A percentile compares a stretch with the other conserved stretches of the same genome.
Evolutionary conservation across 2,329 filamentous ascomycete genomes (phyloP).

Genomic region (Phyllosticta ampelicida): DNA sequence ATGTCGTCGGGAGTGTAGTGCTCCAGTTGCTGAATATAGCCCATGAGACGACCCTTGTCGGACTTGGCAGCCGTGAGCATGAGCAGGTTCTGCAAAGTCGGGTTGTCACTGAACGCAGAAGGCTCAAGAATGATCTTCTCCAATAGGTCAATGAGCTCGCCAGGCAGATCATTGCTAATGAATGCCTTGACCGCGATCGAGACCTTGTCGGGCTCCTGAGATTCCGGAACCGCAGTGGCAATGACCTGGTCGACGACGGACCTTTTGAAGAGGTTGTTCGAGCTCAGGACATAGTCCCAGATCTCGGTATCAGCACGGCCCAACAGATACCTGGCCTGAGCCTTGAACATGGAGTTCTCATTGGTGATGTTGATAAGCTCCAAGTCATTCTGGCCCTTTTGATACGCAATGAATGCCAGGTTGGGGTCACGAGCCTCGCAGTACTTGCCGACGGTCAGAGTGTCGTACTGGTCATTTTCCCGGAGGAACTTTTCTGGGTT

Average conservation of each 20-base stretch:
- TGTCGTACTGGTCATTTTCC: slow-evolving; percentile 95
- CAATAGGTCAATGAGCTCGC: slow-evolving; percentile 89
- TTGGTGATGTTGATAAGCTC: slow-evolving; percentile 97
- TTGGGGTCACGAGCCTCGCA: slow-evolving; percentile 98
- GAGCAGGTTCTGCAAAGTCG: slow-evolving; percentile 88
- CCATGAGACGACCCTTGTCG: slow-evolving; percentile 88
- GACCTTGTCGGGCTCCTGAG: slow-evolving; percentile 85
- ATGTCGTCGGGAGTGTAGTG: slow-evolving; percentile 89
- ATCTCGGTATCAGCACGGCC: slow-evolving; percentile 83
- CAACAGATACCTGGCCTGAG: slow-evolving; percentile 89
- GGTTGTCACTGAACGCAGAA: slow-evolving; percentile 96
- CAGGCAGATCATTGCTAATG: slow-evolving; percentile 79
- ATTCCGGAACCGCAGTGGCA: slow-evolving; percentile 87
- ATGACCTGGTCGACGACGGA: slow-evolving; percentile 95
- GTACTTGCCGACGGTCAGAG: slow-evolving; percentile 87
- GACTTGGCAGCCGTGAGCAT: slow-evolving; percentile 96
- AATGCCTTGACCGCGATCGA: slow-evolving; percentile 90
- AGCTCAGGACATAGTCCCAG: slow-evolving; percentile 88
- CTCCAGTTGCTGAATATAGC: slow-evolving; percentile 87
- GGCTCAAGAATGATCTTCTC: slow-evolving; percentile 99
- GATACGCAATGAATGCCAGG: slow-evolving; percentile 86
- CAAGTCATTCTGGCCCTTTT: slow-evolving; percentile 93
- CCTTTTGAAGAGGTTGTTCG: slow-evolving; percentile 90
- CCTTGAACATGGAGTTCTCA: slow-evolving; percentile 99
- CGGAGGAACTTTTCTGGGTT: slow-evolving; percentile 95